These are phyloP conservation scores for Fusarium avenaceum DNA, from an alignment of 2,329 filamentous ascomycete genomes.

Conservation along the genomic window DNA sequence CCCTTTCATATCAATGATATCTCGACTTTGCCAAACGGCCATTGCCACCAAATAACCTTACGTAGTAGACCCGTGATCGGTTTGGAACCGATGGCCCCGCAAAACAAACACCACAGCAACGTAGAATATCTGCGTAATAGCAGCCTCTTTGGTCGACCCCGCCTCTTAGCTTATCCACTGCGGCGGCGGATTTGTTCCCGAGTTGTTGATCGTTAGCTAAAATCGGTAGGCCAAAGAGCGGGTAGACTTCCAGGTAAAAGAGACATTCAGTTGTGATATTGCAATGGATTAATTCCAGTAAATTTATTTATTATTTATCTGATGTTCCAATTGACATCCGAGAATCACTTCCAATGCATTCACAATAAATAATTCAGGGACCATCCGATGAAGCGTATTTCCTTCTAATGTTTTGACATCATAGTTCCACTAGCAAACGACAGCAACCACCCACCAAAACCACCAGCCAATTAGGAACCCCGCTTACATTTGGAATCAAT, in stretches of 20 bases:
- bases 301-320: neutral
- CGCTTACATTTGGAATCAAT: conserved; percentile 38
- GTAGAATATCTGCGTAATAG: conserved; percentile 19
- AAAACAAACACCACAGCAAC: conserved; percentile 33
- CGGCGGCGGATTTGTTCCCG: conserved; percentile 17
- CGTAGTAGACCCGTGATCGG: conserved; percentile 27
- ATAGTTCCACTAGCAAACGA: conserved; percentile 7
- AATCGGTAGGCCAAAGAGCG: conserved; percentile 28
- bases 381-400: conserved; percentile 3
- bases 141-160: conserved; percentile 31
- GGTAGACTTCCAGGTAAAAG: conserved; percentile 19
- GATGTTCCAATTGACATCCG: too few relatives aligned
- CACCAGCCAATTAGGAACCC: conserved; percentile 17
- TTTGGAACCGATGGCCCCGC: conserved; percentile 23
- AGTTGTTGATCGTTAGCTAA: neutral
- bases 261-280: conserved; percentile 2
- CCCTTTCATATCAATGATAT: conserved; percentile 3
- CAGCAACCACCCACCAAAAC: neutral
- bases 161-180: conserved; percentile 8
- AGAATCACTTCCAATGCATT: neutral
- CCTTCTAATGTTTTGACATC: neutral
- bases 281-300: neutral
- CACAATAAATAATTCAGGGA: neutral
- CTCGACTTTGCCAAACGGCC: neutral
- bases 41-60: conserved; percentile 20